Percentiles rank a stretch among this genome's conserved stretches.
phyloP scores from a whole-genome alignment of 1,284 basidiomycete species.

The Caloboletus inedulis region DNA sequence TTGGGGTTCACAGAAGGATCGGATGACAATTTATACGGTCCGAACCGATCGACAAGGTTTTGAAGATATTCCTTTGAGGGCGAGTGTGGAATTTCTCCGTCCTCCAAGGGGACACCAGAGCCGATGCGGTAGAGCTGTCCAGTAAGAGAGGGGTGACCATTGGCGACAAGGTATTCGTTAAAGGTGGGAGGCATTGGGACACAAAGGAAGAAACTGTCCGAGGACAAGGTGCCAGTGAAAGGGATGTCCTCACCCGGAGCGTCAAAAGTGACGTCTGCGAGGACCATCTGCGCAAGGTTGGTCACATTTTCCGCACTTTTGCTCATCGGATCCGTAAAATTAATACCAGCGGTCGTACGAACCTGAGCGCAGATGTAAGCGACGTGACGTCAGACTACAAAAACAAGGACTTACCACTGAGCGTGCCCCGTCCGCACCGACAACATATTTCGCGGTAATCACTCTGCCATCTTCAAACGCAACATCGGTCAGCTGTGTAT shows the following conservation, averaged over 20 bases:
- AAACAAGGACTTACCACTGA: slow-evolving; percentile 44
- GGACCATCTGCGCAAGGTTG: slow-evolving; percentile 22
- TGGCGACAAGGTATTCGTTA: slow-evolving; percentile 19
- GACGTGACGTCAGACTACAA: not conserved
- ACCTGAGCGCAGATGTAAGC: slow-evolving; percentile 6
- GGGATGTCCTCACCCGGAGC: not conserved
- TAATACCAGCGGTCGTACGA: slow-evolving; percentile 22
- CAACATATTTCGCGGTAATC: slow-evolving; percentile 46
- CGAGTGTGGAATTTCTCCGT: slow-evolving; percentile 32
- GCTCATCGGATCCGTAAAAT: slow-evolving; percentile 16
- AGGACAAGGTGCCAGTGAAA: slow-evolving; percentile 10
- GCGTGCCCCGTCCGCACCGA: slow-evolving; percentile 56
- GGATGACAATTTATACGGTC: slow-evolving; percentile 26
- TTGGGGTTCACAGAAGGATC: slow-evolving; percentile 25
- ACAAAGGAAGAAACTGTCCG: slow-evolving; percentile 31
- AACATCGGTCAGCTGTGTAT: slow-evolving; percentile 37
- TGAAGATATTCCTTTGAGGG: slow-evolving; percentile 38
- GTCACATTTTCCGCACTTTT: not conserved
- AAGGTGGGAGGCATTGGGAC: slow-evolving; percentile 30
- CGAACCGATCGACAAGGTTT: slow-evolving; percentile 36
- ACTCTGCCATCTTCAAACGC: slow-evolving; percentile 48
- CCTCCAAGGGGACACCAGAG: slow-evolving; percentile 31
- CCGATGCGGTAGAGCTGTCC: slow-evolving; percentile 35
- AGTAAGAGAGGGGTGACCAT: slow-evolving; percentile 6
- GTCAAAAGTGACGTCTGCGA: slow-evolving; percentile 24